These are phyloP conservation scores for Ophiorrhiza pumila DNA, from an alignment of 257 asterid species.

Conservation along the genomic window DNA sequence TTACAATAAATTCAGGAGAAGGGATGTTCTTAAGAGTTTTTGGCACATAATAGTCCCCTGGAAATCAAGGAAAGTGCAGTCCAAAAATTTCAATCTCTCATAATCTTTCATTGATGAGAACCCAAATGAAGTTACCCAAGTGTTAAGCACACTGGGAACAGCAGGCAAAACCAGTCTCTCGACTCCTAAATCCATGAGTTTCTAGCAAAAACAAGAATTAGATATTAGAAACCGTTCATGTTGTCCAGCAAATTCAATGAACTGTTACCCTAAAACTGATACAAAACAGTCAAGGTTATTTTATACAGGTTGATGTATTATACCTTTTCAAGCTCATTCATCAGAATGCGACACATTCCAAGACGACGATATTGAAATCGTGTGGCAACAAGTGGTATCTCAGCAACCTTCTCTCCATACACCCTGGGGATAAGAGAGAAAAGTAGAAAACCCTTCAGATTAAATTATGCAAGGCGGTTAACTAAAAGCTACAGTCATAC, in stretches of 20 bases:
- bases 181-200: constrained; percentile 61
- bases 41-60: constrained; percentile 80
- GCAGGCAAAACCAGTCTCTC: constrained; percentile 87
- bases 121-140: constrained; percentile 77
- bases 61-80: constrained; percentile 62
- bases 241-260: background rate
- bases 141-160: constrained; percentile 53
- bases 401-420: constrained; percentile 76
- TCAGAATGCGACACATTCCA: constrained; percentile 87
- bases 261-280: background rate
- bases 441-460: constrained; percentile 4
- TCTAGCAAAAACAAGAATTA: constrained; percentile 31
- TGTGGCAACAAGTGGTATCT: constrained; percentile 83
- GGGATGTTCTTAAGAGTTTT: constrained; percentile 37
- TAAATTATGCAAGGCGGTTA: constrained; percentile 12
- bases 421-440: constrained; percentile 47
- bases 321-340: constrained; percentile 89
- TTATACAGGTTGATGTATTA: background rate
- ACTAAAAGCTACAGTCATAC: constrained; percentile 32
- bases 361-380: constrained; percentile 77
- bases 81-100: constrained; percentile 52
- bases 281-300: background rate
- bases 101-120: constrained; percentile 56
- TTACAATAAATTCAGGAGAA: constrained; percentile 25
- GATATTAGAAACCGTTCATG: background rate